Evolutionary conservation across 768 basidiomycete genomes (phyloP).

Genomic region (Calocybe indica): DNA sequence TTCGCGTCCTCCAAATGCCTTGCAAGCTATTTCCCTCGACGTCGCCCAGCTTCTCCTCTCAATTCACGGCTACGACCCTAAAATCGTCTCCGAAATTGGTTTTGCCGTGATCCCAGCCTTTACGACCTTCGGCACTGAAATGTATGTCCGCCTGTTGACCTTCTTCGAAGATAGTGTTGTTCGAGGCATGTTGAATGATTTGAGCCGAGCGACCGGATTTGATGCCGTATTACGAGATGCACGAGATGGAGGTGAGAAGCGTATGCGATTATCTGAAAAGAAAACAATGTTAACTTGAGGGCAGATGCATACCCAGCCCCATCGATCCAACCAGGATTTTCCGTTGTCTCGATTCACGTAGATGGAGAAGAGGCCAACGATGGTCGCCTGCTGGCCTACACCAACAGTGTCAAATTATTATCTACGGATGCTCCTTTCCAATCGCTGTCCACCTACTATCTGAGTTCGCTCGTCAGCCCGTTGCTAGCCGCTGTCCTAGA

Average conservation of each 20-base stretch:
- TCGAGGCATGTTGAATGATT: slow-evolving; percentile 43
- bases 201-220: slow-evolving; percentile 30
- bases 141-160: slow-evolving; percentile 55
- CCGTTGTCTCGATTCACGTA: slow-evolving; percentile 56
- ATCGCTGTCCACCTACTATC: slow-evolving; percentile 44
- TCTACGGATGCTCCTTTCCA: slow-evolving; percentile 59
- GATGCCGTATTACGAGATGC: slow-evolving; percentile 3
- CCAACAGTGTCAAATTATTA: slow-evolving; percentile 7
- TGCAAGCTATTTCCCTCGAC: slow-evolving; percentile 71
- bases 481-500: slow-evolving; percentile 60
- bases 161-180: slow-evolving; percentile 67
- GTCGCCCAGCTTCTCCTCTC: slow-evolving; percentile 63
- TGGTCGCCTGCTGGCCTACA: background rate
- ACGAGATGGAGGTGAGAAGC: slow-evolving; percentile 2
- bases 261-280: slow-evolving; percentile 1
- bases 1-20: slow-evolving; percentile 61
- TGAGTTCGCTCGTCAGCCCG: slow-evolving; percentile 58
- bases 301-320: background rate
- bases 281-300: background rate
- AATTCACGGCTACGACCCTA: slow-evolving; percentile 43
- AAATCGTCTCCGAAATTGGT: slow-evolving; percentile 52
- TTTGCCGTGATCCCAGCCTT: slow-evolving; percentile 74
- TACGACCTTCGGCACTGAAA: slow-evolving; percentile 54
- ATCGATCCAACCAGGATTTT: slow-evolving; percentile 16
- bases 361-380: slow-evolving; percentile 30